Base-by-base conservation (phyloP, 192 early-diverging fungal species). In the Podila verticillata region DNA sequence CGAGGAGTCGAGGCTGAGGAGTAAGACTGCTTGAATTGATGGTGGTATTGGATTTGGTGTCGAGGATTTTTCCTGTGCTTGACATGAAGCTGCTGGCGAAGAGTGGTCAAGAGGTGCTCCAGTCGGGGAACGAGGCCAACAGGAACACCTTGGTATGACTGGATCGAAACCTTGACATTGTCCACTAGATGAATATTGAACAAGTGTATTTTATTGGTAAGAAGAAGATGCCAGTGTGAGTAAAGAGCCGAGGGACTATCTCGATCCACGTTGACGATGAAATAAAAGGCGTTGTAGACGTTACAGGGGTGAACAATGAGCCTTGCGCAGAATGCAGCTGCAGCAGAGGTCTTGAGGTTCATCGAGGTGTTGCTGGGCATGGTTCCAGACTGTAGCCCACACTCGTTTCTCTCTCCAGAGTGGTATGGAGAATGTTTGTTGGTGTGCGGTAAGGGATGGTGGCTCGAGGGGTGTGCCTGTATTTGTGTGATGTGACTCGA, bases 281-380 rank as follows among this genome's bases (percentile, higher is more conserved):
- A 24, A 0, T 19, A 7, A 24, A 20, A 30, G 39, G 26, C n/a
- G 48, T 19, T 49, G 47, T 26, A 15, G 39, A 44, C 20, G 63
- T 77, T 77, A 77, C 74, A 70, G n/a, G 74, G 74, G 64, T 77
- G 74, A 57, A 77, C 74, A 66, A 77, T 61, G 47, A 77, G 49
- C 57, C 74, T 69, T 29, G 74, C 74, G 31, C 63, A 77, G 35
- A 77, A 70, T 44, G 74, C 74, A 47, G 74, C 68, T 44, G 68
- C 58, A 56, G 74, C 68, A 48, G 74, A 70, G 48, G 74, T 59
- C 62, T 58, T 65, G 63, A 77, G 67, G 63, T 70, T 77, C 39
- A 29, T 61, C 20, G 63, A 61, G 48, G 74, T 56, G 57, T 77
- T 57, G 48, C 68, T 77, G 48, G 74, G 74, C 68, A 77, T 77